Base-by-base conservation (phyloP, 169 alveolate species). In the Cryptosporidium viatorum region DNA sequence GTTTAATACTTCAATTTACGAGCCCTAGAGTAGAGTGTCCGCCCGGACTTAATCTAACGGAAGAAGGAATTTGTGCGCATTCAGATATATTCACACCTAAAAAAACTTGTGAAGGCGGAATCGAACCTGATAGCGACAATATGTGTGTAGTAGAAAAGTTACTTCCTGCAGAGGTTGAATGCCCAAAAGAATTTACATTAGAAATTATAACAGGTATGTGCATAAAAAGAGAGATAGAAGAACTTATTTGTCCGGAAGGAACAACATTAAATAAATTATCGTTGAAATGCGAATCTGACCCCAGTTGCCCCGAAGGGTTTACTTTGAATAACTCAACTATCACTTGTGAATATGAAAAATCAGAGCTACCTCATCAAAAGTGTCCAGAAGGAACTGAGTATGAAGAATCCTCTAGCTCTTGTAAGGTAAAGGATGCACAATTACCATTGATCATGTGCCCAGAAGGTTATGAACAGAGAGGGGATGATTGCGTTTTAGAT, bases 371-470 rank as follows among this genome's bases (percentile, higher is more conserved):
- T 35, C 89, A 80, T 48, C 80, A 69, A 31, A 80, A 80, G 35
- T 80, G 89, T 62, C 89, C 89, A 7, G 80, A 80, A 62, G 89
- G 89, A 9, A 80, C 89, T 10, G 89, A 80, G 12, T 80, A 80
- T 31, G 75, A 80, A 23, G 69, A 80, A 41, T 29, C 35, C 2
- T 43, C 80, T 65, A 67, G 65, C n/a, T 80, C 89, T 0, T 80
- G 89, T 50, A 80, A 80, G 43, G 74, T 37, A 0, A 80, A 80
- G 43, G 89, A 80, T 65, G 89, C 89, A 10, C 89, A 80, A 29
- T 23, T 80, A 26, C 89, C 89, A n/a, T 62, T 80, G 39, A 80
- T 80, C 10, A 80, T 80, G 89, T 80, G 89, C 31, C 89, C 89
- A 4, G 89, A 80, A 31, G 89, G 89, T 8, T 80, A 80, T 65